phyloP scores from a whole-genome alignment of 2,329 filamentous ascomycete genomes.

The Dothideomycetes sp. region DNA sequence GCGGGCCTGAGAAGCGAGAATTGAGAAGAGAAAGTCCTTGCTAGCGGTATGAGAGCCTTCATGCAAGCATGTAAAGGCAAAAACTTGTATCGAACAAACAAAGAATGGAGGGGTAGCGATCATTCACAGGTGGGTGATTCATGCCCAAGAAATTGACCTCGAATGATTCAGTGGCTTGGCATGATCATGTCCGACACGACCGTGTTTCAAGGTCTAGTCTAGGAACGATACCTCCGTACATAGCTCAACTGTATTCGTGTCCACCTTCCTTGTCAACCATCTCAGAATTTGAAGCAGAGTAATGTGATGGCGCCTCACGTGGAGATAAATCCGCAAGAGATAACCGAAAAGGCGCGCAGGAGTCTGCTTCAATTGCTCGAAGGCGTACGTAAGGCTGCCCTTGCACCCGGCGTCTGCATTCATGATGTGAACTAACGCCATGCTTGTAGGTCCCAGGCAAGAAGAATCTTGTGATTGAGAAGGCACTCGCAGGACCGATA shows the following conservation, averaged over 20 bases:
- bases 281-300: background rate
- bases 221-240: no score
- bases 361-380: slow-evolving; percentile 87
- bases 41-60: slow-evolving; percentile 7
- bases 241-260: background rate
- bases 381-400: slow-evolving; percentile 62
- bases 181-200: slow-evolving; percentile 1
- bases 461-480: slow-evolving; percentile 95
- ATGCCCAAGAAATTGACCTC: slow-evolving; percentile 1
- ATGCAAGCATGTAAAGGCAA: slow-evolving; percentile 12
- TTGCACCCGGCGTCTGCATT: background rate
- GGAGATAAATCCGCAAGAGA: slow-evolving; percentile 62
- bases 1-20: background rate
- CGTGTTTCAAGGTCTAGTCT: background rate
- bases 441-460: slow-evolving; percentile 77
- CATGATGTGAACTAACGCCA: background rate
- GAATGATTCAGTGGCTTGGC: slow-evolving; percentile 4
- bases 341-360: slow-evolving; percentile 73
- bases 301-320: slow-evolving; percentile 31
- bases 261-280: background rate
- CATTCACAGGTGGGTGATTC: no score
- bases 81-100: background rate
- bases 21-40: slow-evolving; percentile 9
- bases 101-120: slow-evolving; percentile 10
- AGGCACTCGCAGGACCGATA: slow-evolving; percentile 78